A percentile compares a stretch with the other conserved stretches of the same genome.
Conservation (phyloP, 805 yeast genomes). For the Kockiozyma suomiensis region DNA sequence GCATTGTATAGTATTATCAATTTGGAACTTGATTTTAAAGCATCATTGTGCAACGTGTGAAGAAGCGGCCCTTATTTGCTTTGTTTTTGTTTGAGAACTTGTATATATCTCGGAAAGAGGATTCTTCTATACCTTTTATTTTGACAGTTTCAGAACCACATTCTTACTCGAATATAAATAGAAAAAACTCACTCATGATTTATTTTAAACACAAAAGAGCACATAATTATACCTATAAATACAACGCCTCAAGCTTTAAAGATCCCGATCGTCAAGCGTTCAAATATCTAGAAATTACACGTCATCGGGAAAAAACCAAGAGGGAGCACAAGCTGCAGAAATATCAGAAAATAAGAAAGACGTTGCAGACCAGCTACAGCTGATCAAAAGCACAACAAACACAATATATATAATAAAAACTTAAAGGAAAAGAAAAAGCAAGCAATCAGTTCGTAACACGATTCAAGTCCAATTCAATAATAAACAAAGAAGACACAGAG, state of each 20-base stretch:
- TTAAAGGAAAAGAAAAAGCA: background rate
- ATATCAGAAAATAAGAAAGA: background rate
- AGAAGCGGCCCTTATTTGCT: too few relatives aligned
- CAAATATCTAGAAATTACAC: background rate
- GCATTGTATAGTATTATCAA: too few relatives aligned
- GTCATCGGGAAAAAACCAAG: background rate
- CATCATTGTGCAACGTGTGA: too few relatives aligned
- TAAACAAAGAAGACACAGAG: background rate
- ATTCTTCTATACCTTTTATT: too few relatives aligned
- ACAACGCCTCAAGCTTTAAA: background rate
- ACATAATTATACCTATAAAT: slow-evolving; percentile 1
- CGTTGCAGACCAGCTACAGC: background rate
- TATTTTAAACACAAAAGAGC: too few relatives aligned
- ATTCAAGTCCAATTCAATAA: background rate
- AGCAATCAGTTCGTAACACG: background rate
- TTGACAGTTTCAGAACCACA: too few relatives aligned
- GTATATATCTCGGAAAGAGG: too few relatives aligned
- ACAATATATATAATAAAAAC: background rate
- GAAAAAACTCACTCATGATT: too few relatives aligned
- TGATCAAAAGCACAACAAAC: too few relatives aligned
- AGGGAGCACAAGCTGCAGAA: background rate
- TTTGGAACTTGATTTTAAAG: too few relatives aligned
- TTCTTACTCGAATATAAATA: too few relatives aligned
- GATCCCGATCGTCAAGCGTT: background rate
- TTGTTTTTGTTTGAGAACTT: too few relatives aligned